Evolutionary conservation across 257 asterid species (phyloP), one percentile per base, ranked within the genome.

Genomic region (Plantago elongata): DNA sequence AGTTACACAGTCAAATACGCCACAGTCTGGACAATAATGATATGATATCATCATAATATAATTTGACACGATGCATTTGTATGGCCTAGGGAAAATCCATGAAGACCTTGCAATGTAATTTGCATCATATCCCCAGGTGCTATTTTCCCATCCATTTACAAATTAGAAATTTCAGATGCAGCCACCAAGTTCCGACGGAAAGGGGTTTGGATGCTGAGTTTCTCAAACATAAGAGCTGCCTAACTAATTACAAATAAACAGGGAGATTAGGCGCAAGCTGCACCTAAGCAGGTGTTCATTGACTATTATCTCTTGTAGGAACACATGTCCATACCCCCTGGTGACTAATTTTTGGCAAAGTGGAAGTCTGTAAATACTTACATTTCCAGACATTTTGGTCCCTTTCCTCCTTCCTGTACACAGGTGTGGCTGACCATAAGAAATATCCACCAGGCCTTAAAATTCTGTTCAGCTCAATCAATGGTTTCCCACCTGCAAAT

Each of bases 361-460:
- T 54, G 46, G 56, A 40, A 55, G 62, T 18, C 42, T 16, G 57
- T 8, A 27, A 40, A 61, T 62, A 59, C 77, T 71, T 57, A 93
- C 99, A 79, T 77, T 79, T 78, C 99, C 99, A 93, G 70, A 81
- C 77, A 65, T 52, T 81, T 75, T 68, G 69, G 80, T 93, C 82
- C 56, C 74, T 76, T 74, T 87, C 90, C 44, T 82, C 90, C 12
- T 76, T 61, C 9, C 75, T 82, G 65, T 93, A 93, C 67, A 93
- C 99, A 50, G 99, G 99, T 17, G 95, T 89, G 57, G 96, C 99
- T 15, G 97, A 93, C 99, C 96, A 93, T 67, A 93, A 42, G 68
- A 93, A 93, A 66, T 78, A 89, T 61, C 97, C 99, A 63, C 99
- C 99, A 12, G 97, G 99, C 80, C 99, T 79, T 38, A 93, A 90